Conservation (phyloP, 1,139 yeast species). For the Zygosaccharomyces sapae region DNA sequence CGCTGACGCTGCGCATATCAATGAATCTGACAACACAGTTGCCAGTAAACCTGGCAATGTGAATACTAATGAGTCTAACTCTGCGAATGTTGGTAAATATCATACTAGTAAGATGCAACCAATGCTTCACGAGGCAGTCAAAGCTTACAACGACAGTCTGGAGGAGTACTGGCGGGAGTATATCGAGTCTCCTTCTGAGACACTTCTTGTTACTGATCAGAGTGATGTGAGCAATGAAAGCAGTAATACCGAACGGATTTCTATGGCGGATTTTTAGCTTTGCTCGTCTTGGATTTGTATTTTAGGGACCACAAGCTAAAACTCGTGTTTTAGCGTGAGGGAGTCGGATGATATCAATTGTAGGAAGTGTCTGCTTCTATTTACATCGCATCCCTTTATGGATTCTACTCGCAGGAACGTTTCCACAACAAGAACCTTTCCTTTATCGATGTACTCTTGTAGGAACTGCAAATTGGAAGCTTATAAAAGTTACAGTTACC, state of each 20-base stretch:
- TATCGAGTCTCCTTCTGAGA: neutral
- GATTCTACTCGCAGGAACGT: too few relatives aligned
- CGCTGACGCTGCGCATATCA: neutral
- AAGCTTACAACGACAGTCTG: neutral
- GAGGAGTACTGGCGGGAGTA: conserved; percentile 2
- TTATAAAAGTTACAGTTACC: too few relatives aligned
- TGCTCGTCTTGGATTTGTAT: neutral
- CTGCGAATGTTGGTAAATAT: neutral
- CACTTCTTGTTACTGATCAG: neutral
- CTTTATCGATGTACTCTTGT: too few relatives aligned
- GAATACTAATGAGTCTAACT: neutral
- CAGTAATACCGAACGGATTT: neutral
- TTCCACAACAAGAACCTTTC: too few relatives aligned
- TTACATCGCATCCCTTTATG: too few relatives aligned
- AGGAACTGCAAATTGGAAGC: too few relatives aligned
- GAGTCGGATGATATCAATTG: neutral
- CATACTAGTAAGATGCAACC: neutral
- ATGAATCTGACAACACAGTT: neutral
- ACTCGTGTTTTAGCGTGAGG: neutral
- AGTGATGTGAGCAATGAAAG: neutral
- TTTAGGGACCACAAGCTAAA: neutral
- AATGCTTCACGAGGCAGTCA: neutral
- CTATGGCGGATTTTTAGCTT: neutral
- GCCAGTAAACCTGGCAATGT: neutral
- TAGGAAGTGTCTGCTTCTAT: neutral